Base-by-base conservation (phyloP, 495 filamentous ascomycete genomes). In the Penicillium maclennaniae region DNA sequence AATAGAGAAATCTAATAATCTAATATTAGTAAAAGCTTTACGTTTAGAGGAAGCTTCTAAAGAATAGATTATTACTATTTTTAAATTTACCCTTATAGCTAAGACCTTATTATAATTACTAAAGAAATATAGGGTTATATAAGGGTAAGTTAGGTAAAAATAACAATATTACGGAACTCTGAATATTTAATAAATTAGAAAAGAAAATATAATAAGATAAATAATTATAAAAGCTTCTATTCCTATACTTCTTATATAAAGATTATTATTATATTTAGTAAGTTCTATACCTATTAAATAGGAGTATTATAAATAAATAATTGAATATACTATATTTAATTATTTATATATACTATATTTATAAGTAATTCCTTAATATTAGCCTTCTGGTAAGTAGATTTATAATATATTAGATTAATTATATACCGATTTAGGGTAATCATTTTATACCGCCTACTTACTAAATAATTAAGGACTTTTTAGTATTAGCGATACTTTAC, bases 231-330 rank as follows among this genome's bases (percentile, higher is more conserved):
- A 21, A 43, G 38, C 4, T 53, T 39, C 25, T 54, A 20, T n/a
- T 54, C 39, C 45, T 28, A 54, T 19, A 6, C 5, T 20, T 47
- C 40, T 46, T 43, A 16, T 26, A n/a, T 45, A 37, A 47, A 49
- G n/a, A n/a, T n/a, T n/a, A n/a, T n/a, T n/a, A n/a, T n/a, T n/a
- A n/a, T n/a, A n/a, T n/a, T n/a, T n/a, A n/a, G n/a, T n/a, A n/a
- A n/a, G n/a, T n/a, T n/a, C n/a, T n/a, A n/a, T n/a, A n/a, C n/a
- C n/a, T n/a, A n/a, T n/a, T n/a, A n/a, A n/a, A n/a, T n/a, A n/a
- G n/a, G n/a, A n/a, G n/a, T n/a, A n/a, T n/a, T n/a, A n/a, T n/a
- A n/a, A n/a, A n/a, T n/a, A n/a, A n/a, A n/a, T n/a, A n/a, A n/a
- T n/a, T n/a, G n/a, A n/a, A n/a, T n/a, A n/a, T n/a, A n/a, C n/a